A percentile compares a stretch with the other conserved stretches of the same genome.
Conservation (phyloP, 176 grass and related monocot genomes). For the Aechmea fasciata region DNA sequence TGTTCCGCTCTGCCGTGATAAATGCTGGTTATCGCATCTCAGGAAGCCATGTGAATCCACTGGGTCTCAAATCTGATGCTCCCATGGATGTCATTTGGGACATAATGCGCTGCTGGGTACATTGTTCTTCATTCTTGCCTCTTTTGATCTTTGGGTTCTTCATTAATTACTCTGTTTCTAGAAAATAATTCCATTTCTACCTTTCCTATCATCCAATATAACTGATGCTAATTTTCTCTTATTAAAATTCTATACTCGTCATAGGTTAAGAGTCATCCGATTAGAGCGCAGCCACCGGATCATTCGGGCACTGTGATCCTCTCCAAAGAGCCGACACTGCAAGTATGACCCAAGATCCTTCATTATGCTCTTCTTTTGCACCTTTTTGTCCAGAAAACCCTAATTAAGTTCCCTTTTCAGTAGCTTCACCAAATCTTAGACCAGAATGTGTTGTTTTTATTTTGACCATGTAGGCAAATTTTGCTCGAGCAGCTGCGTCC, state of each 20-base stretch:
- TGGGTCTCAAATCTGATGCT: conserved; percentile 42
- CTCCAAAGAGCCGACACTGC: conserved; percentile 52
- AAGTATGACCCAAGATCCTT: conserved; percentile 34
- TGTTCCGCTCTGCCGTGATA: conserved; percentile 34
- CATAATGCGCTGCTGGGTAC: conserved; percentile 51
- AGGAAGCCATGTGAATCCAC: conserved; percentile 42
- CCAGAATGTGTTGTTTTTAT: background rate
- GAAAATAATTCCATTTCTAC: background rate
- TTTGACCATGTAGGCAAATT: conserved; percentile 46
- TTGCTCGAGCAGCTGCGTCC: conserved; percentile 59
- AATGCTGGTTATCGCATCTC: conserved; percentile 53
- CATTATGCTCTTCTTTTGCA: background rate
- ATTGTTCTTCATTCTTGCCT: background rate
- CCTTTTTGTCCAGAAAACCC: no score
- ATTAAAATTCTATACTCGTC: no score
- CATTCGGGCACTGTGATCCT: conserved; percentile 59
- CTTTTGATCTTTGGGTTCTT: background rate
- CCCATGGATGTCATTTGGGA: conserved; percentile 53
- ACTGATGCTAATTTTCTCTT: no score
- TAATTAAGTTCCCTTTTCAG: no score
- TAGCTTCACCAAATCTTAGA: no score
- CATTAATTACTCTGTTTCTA: background rate
- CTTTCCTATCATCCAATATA: no score
- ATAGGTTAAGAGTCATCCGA: conserved; percentile 90
- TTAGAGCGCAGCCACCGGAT: conserved; percentile 60